phyloP scores from a whole-genome alignment of 108 stramenopile species.

The Cyclotella atomus region DNA sequence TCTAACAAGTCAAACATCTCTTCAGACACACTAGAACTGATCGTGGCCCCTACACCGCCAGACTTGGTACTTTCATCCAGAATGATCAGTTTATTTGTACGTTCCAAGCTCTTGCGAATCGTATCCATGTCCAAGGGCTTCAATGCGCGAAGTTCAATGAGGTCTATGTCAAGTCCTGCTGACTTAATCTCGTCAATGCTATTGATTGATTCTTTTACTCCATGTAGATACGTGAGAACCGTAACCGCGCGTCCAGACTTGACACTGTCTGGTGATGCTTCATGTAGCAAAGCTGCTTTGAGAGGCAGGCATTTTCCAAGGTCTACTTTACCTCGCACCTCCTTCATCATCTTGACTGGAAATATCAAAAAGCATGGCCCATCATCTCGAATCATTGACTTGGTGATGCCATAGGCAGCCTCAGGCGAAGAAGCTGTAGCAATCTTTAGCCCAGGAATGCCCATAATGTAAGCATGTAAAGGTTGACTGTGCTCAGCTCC shows the following conservation, averaged over 20 bases:
- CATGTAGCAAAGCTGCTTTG: constrained; percentile 53
- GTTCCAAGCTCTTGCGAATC: constrained; percentile 50
- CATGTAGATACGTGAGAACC: constrained; percentile 72
- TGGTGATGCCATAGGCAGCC: constrained; percentile 69
- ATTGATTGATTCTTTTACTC: constrained; percentile 60
- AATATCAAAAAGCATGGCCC: constrained; percentile 67
- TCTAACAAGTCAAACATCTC: constrained; percentile 70
- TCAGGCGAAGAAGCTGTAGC: constrained; percentile 64
- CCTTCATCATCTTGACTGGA: constrained; percentile 76
- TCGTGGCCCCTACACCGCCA: constrained; percentile 71
- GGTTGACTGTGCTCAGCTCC: constrained; percentile 80
- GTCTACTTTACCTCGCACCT: constrained; percentile 52
- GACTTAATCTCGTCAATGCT: constrained; percentile 34
- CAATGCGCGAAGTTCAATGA: constrained; percentile 67
- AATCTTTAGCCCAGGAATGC: constrained; percentile 72
- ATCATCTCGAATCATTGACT: constrained; percentile 70
- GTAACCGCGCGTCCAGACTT: constrained; percentile 59
- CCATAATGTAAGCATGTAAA: constrained; percentile 77
- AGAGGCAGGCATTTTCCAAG: constrained; percentile 60
- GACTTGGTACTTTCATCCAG: constrained; percentile 66
- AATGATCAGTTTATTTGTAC: constrained; percentile 64
- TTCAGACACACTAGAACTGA: constrained; percentile 62
- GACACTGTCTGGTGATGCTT: constrained; percentile 54
- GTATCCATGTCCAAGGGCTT: constrained; percentile 73
- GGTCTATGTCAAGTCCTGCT: constrained; percentile 59